Conservation (phyloP, 176 grass and related monocot genomes). For the Oryza rufipogon region DNA sequence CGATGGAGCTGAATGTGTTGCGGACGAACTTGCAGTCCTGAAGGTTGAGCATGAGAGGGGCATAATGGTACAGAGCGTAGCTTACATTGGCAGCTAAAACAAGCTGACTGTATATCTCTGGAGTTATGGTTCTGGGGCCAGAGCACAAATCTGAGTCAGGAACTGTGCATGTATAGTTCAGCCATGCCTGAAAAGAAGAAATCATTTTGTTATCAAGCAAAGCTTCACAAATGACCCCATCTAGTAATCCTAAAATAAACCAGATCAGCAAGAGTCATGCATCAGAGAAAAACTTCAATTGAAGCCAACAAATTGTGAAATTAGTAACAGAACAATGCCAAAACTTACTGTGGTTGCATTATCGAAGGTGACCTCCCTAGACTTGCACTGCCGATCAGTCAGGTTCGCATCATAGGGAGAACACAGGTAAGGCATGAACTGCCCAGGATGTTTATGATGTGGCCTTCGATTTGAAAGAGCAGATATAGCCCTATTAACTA, state of each 20-base stretch:
- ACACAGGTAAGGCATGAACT: slow-evolving; percentile 79
- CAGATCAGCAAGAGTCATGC: neutral
- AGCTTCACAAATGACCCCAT: neutral
- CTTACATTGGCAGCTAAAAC: slow-evolving; percentile 69
- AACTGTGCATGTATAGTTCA: slow-evolving; percentile 70
- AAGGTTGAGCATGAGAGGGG: slow-evolving; percentile 74
- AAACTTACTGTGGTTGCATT: slow-evolving; percentile 73
- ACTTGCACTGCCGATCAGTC: slow-evolving; percentile 60
- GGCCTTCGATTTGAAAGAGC: slow-evolving; percentile 53
- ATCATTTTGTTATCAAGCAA: slow-evolving; percentile 14
- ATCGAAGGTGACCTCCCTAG: slow-evolving; percentile 67
- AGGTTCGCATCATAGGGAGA: slow-evolving; percentile 73
- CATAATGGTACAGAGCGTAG: slow-evolving; percentile 84
- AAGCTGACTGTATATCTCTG: slow-evolving; percentile 60
- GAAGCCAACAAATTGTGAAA: neutral
- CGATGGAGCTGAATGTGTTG: slow-evolving; percentile 66
- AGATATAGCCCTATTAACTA: slow-evolving; percentile 84
- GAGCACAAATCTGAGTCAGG: slow-evolving; percentile 47
- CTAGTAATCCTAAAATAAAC: neutral
- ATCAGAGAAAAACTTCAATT: neutral
- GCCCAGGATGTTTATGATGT: slow-evolving; percentile 56
- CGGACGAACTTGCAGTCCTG: slow-evolving; percentile 97
- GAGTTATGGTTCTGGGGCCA: slow-evolving; percentile 52
- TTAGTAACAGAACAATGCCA: neutral
- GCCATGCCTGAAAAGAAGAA: slow-evolving; percentile 63